Evolutionary conservation across 2,329 filamentous ascomycete species (phyloP).

Genomic region (Arthrobotrys musiformis): DNA sequence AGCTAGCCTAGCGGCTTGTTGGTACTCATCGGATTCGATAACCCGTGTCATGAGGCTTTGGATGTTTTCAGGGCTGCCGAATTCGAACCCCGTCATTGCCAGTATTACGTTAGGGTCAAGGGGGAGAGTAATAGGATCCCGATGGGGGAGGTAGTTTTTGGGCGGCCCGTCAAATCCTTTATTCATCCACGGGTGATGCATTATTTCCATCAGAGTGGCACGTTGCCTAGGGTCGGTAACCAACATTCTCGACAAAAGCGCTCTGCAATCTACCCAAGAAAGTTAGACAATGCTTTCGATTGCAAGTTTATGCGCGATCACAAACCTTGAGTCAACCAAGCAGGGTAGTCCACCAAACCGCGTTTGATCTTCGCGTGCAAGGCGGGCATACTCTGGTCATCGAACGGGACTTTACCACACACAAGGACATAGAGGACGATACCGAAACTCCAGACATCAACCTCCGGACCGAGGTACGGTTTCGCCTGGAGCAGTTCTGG

Average conservation of each 20-base stretch:
- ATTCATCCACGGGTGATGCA: conserved; percentile 92
- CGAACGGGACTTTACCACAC: conserved; percentile 87
- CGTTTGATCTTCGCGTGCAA: conserved; percentile 98
- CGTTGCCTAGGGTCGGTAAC: conserved; percentile 94
- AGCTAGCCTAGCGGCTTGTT: conserved; percentile 78
- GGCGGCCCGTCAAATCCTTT: conserved; percentile 83
- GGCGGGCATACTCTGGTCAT: conserved; percentile 97
- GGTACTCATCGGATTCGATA: conserved; percentile 95
- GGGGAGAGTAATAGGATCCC: conserved; percentile 86
- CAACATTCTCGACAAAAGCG: conserved; percentile 88
- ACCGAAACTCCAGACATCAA: conserved; percentile 97
- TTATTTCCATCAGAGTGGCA: conserved; percentile 92
- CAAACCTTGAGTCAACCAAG: conserved; percentile 77
- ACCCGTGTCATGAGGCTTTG: conserved; percentile 81
- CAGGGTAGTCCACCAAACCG: conserved; percentile 92
- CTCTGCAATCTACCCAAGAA: conserved; percentile 83
- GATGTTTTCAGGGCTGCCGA: conserved; percentile 86
- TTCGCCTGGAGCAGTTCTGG: conserved; percentile 98
- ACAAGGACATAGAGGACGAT: conserved; percentile 88
- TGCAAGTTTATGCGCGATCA: conserved; percentile 69
- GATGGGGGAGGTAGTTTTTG: conserved; percentile 84
- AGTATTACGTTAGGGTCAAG: conserved; percentile 84
- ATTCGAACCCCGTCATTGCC: conserved; percentile 98
- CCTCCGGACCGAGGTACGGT: conserved; percentile 94
- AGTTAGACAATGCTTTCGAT: conserved; percentile 67